phyloP scores from a whole-genome alignment of 176 grass and related monocot genomes.

The Carex littledalei region DNA sequence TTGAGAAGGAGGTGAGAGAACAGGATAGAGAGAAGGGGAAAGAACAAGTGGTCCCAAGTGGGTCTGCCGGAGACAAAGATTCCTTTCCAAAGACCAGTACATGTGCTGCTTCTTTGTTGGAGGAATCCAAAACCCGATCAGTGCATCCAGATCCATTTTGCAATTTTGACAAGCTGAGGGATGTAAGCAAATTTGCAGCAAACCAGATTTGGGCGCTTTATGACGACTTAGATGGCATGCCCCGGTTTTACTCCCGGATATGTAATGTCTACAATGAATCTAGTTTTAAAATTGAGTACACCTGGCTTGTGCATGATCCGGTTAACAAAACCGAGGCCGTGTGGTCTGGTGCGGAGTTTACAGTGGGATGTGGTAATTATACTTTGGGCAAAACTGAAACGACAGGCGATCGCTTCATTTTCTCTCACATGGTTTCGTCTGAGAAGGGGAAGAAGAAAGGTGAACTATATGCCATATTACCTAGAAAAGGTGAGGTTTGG shows the following conservation, averaged over 20 bases:
- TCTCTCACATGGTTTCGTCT: slow-evolving; percentile 72
- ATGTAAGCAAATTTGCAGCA: slow-evolving; percentile 40
- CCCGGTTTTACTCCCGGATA: slow-evolving; percentile 83
- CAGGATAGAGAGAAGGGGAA: slow-evolving; percentile 21
- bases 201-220: slow-evolving; percentile 90
- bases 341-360: slow-evolving; percentile 57
- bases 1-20: slow-evolving; percentile 32
- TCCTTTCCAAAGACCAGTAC: too few relatives aligned
- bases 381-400: slow-evolving; percentile 34
- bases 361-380: slow-evolving; percentile 80
- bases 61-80: too few relatives aligned
- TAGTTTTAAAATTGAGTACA: slow-evolving; percentile 53
- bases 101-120: background rate
- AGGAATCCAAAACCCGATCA: background rate
- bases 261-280: slow-evolving; percentile 27
- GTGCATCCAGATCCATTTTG: slow-evolving; percentile 70
- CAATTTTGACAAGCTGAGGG: slow-evolving; percentile 68
- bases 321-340: slow-evolving; percentile 31
- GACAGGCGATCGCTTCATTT: slow-evolving; percentile 50
- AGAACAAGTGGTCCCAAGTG: background rate
- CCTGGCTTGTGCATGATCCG: slow-evolving; percentile 50
- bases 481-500: slow-evolving; percentile 80
- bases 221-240: slow-evolving; percentile 81
- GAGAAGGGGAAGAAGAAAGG: slow-evolving; percentile 47
- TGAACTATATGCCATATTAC: slow-evolving; percentile 52